Base-by-base conservation (phyloP, 305 asterid species). In the Plantago coronopus region DNA sequence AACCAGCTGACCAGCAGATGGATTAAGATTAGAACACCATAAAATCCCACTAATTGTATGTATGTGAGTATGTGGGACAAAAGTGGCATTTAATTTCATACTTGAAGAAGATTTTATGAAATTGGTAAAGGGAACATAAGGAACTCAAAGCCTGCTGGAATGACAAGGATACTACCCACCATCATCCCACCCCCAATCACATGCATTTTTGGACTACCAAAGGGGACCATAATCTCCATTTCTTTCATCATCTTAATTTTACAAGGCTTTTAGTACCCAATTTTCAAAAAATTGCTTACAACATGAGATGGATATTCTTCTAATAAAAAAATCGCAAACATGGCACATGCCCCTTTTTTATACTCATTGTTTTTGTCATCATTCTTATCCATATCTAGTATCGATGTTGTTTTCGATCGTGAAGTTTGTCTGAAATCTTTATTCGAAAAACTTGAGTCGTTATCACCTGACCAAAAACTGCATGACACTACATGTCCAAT, bases 111-210 rank as follows among this genome's bases (percentile, higher is more conserved):
- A 27, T 46, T 60, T 5, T 5, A 1, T 9, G 23, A 23, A 45
- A 17, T 46, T 25, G 40, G 34, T 7, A 14, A 54, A 48, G 37
- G 62, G 47, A 54, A 61, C 55, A 55, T 17, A 17, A 66, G 17
- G 40, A 65, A 56, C 19, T 59, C 58, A 23, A 57, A 67, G 29
- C 69, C 65, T 70, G 27, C 72, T 76, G 77, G 74, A 62, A 3
- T 59, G 53, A 66, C 46, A 27, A 45, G 31, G 63, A 63, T 59
- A 64, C 64, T 53, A 64, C 64, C 48, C 37, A 70, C 62, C 54
- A 70, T 57, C 54, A 61, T 66, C 65, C 64, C 74, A 56, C 54
- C 65, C 64, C 56, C 57, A 67, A 8, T 68, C 48, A 63, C 62
- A 59, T 22, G 43, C 50, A 54, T 38, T 53, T 17, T 57, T 66